Evolutionary conservation across 768 basidiomycete genomes (phyloP).

Genomic region (Suillus cothurnatus): DNA sequence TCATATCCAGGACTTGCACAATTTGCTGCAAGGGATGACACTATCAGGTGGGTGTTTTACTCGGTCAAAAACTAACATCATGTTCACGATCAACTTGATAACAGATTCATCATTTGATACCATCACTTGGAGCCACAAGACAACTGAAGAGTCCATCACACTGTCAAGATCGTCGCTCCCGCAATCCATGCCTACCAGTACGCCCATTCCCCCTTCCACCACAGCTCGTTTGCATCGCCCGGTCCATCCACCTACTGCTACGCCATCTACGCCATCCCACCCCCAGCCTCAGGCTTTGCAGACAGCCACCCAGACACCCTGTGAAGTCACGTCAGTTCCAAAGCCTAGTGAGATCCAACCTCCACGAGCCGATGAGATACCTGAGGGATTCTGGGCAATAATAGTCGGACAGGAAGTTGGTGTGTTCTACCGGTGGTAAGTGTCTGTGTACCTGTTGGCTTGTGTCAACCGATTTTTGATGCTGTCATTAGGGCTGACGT

Average conservation of each 20-base stretch:
- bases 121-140: constrained; percentile 1
- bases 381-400: constrained; percentile 3
- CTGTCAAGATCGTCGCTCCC: not conserved
- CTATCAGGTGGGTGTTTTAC: not conserved
- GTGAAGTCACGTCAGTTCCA: not conserved
- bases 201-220: not conserved
- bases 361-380: not conserved
- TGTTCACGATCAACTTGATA: too few species aligned
- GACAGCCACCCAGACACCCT: not conserved
- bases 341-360: not conserved
- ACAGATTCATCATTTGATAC: not conserved
- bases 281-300: not conserved
- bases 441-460: not conserved
- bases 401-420: constrained; percentile 4
- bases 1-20: not conserved
- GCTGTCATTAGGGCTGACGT: not conserved
- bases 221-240: not conserved
- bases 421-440: not conserved
- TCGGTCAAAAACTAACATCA: not conserved
- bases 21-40: not conserved
- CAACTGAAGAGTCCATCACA: not conserved
- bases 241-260: not conserved
- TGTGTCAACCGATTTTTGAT: not conserved
- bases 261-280: too few species aligned
- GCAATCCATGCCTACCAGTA: not conserved